Evolutionary conservation across 257 asterid species (phyloP).

Genomic region (Solanum raphanifolium): DNA sequence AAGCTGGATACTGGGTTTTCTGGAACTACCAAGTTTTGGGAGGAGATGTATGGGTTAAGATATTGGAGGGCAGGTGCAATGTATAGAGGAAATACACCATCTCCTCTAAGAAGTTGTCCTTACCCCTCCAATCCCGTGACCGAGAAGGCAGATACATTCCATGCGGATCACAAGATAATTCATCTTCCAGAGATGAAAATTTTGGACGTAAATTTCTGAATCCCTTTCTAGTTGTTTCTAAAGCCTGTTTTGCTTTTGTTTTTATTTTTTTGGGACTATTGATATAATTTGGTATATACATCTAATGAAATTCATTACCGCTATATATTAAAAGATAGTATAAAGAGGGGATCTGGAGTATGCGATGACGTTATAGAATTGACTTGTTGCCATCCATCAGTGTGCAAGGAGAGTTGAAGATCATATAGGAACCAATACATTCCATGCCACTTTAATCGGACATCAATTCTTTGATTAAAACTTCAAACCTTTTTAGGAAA

Average conservation of each 20-base stretch:
- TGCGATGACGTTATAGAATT: background rate
- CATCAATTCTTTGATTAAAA: background rate
- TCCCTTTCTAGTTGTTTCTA: constrained; percentile 3
- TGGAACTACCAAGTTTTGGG: constrained; percentile 64
- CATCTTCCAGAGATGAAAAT: constrained; percentile 29
- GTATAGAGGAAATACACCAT: constrained; percentile 72
- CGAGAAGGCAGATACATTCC: constrained; percentile 24
- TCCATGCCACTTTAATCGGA: background rate
- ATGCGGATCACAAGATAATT: constrained; percentile 26
- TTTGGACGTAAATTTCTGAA: constrained; percentile 49
- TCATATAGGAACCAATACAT: background rate
- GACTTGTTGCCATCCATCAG: background rate
- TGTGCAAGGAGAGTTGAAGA: background rate
- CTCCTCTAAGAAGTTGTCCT: constrained; percentile 53
- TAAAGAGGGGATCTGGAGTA: background rate
- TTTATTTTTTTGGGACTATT: background rate
- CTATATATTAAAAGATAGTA: background rate
- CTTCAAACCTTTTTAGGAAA: background rate
- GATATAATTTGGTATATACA: background rate
- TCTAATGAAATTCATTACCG: background rate
- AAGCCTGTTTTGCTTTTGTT: background rate
- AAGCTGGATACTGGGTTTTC: constrained; percentile 82
- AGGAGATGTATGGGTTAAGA: constrained; percentile 69
- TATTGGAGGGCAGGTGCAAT: constrained; percentile 98
- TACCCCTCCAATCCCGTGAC: constrained; percentile 14